Evolutionary conservation across 768 basidiomycete species (phyloP).

Genomic region (Chalciporus chontae): DNA sequence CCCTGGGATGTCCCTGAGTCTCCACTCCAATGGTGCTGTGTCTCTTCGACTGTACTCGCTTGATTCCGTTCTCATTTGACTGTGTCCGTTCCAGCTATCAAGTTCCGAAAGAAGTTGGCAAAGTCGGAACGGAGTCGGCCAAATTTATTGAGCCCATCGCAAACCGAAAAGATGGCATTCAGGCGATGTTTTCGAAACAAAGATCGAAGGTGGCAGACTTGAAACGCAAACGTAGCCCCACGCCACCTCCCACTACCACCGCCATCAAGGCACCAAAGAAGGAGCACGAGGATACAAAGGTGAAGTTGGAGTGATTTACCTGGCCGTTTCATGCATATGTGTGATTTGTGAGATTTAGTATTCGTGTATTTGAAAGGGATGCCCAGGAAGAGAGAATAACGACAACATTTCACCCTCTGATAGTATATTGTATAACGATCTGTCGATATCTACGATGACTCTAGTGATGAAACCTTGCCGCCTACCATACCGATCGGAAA

Average conservation of each 20-base stretch:
- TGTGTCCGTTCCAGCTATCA: constrained; percentile 56
- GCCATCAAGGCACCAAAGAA: constrained; percentile 2
- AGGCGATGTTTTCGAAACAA: constrained; percentile 77
- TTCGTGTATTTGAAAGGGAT: background rate
- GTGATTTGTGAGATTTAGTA: background rate
- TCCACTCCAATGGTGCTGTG: constrained; percentile 65
- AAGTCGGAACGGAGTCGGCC: constrained; percentile 79
- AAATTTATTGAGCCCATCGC: constrained; percentile 79
- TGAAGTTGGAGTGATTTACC: constrained; percentile 11
- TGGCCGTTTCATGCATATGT: background rate
- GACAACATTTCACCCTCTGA: background rate
- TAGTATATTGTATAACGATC: constrained; percentile 11
- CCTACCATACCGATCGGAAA: background rate
- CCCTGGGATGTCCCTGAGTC: constrained; percentile 50
- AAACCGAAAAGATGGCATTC: constrained; percentile 80
- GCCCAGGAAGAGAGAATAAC: background rate
- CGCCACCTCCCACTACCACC: constrained; percentile 9
- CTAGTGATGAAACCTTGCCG: background rate
- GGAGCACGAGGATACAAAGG: constrained; percentile 19
- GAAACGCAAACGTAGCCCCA: constrained; percentile 30
- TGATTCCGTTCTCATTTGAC: background rate
- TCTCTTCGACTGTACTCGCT: background rate
- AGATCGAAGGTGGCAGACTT: constrained; percentile 21
- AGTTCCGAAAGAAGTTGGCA: constrained; percentile 88
- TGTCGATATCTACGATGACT: background rate